Conservation (phyloP, 2,329 filamentous ascomycete species). For the Beauveria varroae region DNA sequence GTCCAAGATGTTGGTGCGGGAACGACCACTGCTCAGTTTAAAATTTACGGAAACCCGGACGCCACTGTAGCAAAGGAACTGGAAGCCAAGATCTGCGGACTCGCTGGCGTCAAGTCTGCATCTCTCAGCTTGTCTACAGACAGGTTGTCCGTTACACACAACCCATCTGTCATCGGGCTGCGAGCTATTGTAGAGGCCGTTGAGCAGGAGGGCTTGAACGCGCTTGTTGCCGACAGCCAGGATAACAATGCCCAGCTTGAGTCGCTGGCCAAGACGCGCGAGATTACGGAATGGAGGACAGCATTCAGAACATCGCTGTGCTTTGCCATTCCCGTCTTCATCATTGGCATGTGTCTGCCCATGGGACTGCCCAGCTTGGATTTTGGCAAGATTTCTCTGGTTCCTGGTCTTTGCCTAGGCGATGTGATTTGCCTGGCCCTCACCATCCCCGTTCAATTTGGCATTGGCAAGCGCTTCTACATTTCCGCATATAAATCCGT, state of each 20-base stretch:
- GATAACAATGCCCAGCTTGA: slow-evolving; percentile 97
- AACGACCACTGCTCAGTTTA: slow-evolving; percentile 64
- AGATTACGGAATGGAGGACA: slow-evolving; percentile 86
- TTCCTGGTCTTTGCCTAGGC: slow-evolving; percentile 78
- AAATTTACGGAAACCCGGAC: slow-evolving; percentile 72
- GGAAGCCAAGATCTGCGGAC: slow-evolving; percentile 56
- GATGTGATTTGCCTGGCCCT: slow-evolving; percentile 77
- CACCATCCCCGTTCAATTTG: slow-evolving; percentile 92
- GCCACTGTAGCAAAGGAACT: slow-evolving; percentile 64
- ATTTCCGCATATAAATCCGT: slow-evolving; percentile 87
- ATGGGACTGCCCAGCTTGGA: slow-evolving; percentile 74
- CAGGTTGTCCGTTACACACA: slow-evolving; percentile 65
- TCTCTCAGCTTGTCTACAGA: slow-evolving; percentile 67
- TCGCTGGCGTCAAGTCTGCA: slow-evolving; percentile 67
- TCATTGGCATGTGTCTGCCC: slow-evolving; percentile 89
- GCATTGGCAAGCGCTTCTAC: slow-evolving; percentile 92
- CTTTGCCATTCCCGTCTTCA: slow-evolving; percentile 84
- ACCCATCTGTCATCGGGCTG: slow-evolving; percentile 65
- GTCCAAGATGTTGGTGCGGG: slow-evolving; percentile 44
- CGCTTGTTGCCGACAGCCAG: slow-evolving; percentile 80
- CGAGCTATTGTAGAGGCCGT: slow-evolving; percentile 75
- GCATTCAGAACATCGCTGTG: slow-evolving; percentile 70
- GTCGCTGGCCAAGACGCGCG: slow-evolving; percentile 89
- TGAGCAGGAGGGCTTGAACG: slow-evolving; percentile 79
- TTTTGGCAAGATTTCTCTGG: slow-evolving; percentile 59